Evolutionary conservation across 306 rosid species (phyloP).

Genomic region (Ormosia emarginata): DNA sequence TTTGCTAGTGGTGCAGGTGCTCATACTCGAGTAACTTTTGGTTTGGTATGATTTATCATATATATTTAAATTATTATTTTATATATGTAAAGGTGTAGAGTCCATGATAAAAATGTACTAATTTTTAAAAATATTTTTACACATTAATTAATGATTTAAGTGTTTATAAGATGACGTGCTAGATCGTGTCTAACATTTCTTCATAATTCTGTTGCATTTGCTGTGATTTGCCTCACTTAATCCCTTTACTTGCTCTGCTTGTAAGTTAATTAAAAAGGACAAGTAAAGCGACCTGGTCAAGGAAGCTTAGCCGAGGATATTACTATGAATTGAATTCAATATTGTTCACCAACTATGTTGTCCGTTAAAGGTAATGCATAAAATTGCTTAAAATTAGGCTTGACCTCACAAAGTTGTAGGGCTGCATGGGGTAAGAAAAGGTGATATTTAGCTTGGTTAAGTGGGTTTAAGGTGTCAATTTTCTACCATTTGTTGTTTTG

Average conservation of each 20-base stretch:
- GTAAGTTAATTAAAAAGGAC: not conserved
- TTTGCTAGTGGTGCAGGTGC: not conserved
- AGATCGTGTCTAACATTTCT: too few species aligned
- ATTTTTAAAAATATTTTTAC: too few species aligned
- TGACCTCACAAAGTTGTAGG: not conserved
- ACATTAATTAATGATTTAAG: too few species aligned
- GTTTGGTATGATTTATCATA: too few species aligned
- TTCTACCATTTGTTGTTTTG: too few species aligned
- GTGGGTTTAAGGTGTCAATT: too few species aligned
- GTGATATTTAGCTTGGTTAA: not conserved
- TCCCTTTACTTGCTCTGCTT: not conserved
- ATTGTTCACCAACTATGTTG: conserved; percentile 28
- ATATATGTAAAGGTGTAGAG: too few species aligned
- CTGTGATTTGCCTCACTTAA: not conserved
- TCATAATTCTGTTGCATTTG: not conserved
- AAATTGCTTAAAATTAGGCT: conserved; percentile 10
- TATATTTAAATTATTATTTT: too few species aligned
- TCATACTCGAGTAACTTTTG: too few species aligned
- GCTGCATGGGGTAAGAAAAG: not conserved
- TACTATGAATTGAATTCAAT: conserved; percentile 10
- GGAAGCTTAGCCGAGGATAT: not conserved
- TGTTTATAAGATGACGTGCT: too few species aligned
- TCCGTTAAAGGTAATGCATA: not conserved
- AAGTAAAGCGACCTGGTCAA: not conserved
- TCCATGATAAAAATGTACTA: too few species aligned